These are phyloP conservation scores for Serendipita sp. DNA, from an alignment of 1,284 basidiomycete genomes.

Conservation along the genomic window DNA sequence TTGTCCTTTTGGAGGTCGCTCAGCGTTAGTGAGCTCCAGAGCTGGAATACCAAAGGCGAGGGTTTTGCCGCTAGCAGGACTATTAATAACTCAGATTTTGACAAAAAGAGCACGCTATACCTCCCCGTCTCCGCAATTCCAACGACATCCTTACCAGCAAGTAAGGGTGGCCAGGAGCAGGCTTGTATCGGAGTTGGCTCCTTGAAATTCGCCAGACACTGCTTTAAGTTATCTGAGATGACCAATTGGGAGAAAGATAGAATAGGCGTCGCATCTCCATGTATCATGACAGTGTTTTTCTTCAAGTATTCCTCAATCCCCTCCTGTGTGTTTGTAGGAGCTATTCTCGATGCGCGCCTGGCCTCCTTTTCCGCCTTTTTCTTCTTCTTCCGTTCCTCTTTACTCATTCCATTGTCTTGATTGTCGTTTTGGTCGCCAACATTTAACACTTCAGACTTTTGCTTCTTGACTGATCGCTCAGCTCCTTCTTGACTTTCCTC, in stretches of 20 bases:
- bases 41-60: slow-evolving; percentile 92
- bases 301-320: slow-evolving; percentile 51
- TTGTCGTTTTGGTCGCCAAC: background rate
- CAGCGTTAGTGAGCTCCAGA: slow-evolving; percentile 42
- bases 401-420: slow-evolving; percentile 1
- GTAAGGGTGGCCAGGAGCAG: slow-evolving; percentile 84
- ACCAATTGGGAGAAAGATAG: slow-evolving; percentile 64
- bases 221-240: slow-evolving; percentile 47
- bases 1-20: background rate
- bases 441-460: slow-evolving; percentile 7
- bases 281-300: slow-evolving; percentile 64
- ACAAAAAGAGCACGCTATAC: slow-evolving; percentile 22
- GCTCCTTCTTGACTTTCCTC: slow-evolving; percentile 8
- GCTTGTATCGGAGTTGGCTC: slow-evolving; percentile 93
- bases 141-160: slow-evolving; percentile 76
- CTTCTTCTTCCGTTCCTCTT: slow-evolving; percentile 15
- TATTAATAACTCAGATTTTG: slow-evolving; percentile 8
- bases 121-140: slow-evolving; percentile 97
- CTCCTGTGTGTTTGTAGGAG: slow-evolving; percentile 18
- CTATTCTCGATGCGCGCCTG: slow-evolving; percentile 1
- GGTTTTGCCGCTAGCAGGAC: slow-evolving; percentile 69
- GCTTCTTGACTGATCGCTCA: background rate
- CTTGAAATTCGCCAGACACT: slow-evolving; percentile 58
- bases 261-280: slow-evolving; percentile 45
- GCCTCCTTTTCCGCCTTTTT: slow-evolving; percentile 14